Base-by-base conservation (phyloP, 768 basidiomycete species). In the Leccinum uliginosum region DNA sequence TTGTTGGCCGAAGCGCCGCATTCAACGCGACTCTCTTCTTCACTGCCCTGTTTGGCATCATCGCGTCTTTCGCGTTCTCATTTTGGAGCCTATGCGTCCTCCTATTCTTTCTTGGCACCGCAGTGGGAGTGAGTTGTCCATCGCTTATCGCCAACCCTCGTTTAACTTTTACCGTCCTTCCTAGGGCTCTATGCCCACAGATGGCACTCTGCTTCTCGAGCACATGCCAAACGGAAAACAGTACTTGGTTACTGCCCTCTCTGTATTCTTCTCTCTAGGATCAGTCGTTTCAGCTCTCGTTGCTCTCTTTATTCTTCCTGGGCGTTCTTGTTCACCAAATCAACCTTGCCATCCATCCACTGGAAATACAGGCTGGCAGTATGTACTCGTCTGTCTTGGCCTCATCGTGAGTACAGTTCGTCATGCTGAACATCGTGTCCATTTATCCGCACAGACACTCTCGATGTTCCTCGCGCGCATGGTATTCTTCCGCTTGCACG, bases 211-310 rank as follows among this genome's bases (percentile, higher is more conserved):
- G 4, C 80, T 93, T 23, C 78, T 93, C 9, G 96, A 99, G 65
- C 93, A 97, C 64, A 85, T 98, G 77, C 96, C 96, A 3, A 84
- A 87, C 61, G 83, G 83, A n/a, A 93, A 94, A 61, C 86, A 93
- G 65, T 93, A 96, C 68, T 82, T 98, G 29, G 86, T 98, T 53
- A 96, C 93, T 0, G 89, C 87, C 0, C 81, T 97, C 23, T 93
- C 93, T 4, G 83, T 94, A n/a, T 98, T 98, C 77, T 98, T 98
- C 78, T 94, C 93, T 6, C 73, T 97, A 38, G 96, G 96, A 47
- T 86, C 95, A 0, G 91, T 98, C 44, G 70, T 97, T 5, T 78
- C 93, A 2, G 92, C 94, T 0, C 67, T 93, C 10, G 83, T 95
- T 34, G 92, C 85, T 35, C 80, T 95, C 32, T 53, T 87, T 49